Evolutionary conservation across 1,139 yeast species (phyloP).

Genomic region (Hyphopichia burtonii): DNA sequence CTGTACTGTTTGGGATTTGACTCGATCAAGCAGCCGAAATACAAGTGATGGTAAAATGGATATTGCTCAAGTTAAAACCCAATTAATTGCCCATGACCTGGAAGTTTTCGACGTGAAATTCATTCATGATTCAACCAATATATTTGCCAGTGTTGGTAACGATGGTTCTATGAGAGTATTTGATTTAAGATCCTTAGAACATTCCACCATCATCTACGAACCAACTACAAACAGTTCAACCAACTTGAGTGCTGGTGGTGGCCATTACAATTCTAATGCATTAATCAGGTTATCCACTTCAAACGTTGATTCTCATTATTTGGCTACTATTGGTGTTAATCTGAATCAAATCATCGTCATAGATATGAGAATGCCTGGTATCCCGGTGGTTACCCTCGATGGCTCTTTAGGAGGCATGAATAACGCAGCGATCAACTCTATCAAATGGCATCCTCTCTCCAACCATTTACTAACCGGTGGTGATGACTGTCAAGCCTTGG

Average conservation of each 20-base stretch:
- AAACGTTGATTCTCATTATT: constrained; percentile 73
- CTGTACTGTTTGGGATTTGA: constrained; percentile 92
- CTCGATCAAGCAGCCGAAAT: constrained; percentile 20
- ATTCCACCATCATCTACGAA: constrained; percentile 91
- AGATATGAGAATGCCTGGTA: constrained; percentile 87
- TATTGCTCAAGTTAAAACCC: constrained; percentile 80
- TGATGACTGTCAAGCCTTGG: constrained; percentile 86
- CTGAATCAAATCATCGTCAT: constrained; percentile 66
- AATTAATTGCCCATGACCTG: constrained; percentile 91
- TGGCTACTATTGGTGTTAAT: constrained; percentile 76
- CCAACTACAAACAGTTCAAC: constrained; percentile 38
- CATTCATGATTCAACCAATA: constrained; percentile 68
- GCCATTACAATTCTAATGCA: constrained; percentile 48
- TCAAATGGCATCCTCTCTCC: constrained; percentile 81
- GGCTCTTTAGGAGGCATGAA: constrained; percentile 57
- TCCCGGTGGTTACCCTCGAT: constrained; percentile 66
- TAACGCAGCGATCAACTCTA: constrained; percentile 62
- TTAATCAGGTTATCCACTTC: constrained; percentile 75
- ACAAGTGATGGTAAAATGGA: constrained; percentile 24
- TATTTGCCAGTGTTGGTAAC: constrained; percentile 91
- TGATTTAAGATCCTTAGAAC: constrained; percentile 86
- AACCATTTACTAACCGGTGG: constrained; percentile 72
- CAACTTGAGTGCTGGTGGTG: constrained; percentile 6
- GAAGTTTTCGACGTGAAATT: constrained; percentile 94
- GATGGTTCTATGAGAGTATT: constrained; percentile 94